Conservation (phyloP, 768 basidiomycete species). For the Crepidotus variabilis region DNA sequence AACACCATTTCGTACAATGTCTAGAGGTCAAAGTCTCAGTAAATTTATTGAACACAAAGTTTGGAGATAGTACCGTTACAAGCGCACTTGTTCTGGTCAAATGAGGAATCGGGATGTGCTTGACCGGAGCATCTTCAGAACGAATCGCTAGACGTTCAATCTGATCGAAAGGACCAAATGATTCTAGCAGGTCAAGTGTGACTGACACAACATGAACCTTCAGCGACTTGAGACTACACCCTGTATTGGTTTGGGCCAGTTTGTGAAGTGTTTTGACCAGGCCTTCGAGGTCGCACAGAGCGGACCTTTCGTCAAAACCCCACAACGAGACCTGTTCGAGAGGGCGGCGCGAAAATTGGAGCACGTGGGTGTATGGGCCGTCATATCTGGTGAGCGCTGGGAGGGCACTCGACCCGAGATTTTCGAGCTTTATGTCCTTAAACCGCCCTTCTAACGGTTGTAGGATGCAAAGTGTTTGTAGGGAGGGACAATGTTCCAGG, state of each 20-base stretch:
- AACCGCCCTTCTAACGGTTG: constrained; percentile 22
- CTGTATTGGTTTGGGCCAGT: constrained; percentile 15
- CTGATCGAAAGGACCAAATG: constrained; percentile 12
- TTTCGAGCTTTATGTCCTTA: constrained; percentile 13
- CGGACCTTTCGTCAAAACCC: constrained; percentile 25
- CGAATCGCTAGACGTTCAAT: constrained; percentile 15
- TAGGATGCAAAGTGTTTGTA: constrained; percentile 28
- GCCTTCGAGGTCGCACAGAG: constrained; percentile 17
- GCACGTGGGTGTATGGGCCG: constrained; percentile 24
- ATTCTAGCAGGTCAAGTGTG: constrained; percentile 14
- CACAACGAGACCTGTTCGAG: constrained; percentile 21
- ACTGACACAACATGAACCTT: constrained; percentile 18
- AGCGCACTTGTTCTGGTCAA: constrained; percentile 12
- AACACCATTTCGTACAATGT: constrained; percentile 19
- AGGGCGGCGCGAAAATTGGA: constrained; percentile 19
- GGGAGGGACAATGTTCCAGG: constrained; percentile 23
- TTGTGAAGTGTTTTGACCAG: constrained; percentile 9
- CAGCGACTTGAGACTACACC: constrained; percentile 16
- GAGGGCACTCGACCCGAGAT: constrained; percentile 15
- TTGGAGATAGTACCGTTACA: constrained; percentile 11
- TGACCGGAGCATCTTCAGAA: constrained; percentile 19
- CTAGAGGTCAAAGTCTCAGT: constrained; percentile 8
- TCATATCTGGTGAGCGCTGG: constrained; percentile 23
- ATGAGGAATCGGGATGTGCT: constrained; percentile 11
- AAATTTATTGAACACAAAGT: not conserved